Evolutionary conservation across 2,329 filamentous ascomycete species (phyloP).

Genomic region (Ceratocystis lukuohia): DNA sequence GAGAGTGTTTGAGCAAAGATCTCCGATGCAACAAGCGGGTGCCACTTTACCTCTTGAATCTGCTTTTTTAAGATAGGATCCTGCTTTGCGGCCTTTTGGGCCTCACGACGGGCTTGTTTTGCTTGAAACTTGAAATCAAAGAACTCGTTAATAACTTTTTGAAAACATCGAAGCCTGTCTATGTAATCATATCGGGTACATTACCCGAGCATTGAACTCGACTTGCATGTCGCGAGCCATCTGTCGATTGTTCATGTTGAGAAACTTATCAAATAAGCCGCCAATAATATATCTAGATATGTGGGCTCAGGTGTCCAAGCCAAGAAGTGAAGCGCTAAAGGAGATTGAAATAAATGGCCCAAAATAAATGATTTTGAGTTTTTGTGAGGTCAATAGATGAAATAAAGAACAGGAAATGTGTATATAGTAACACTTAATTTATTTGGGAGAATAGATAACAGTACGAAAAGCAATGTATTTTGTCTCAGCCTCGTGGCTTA

Average conservation of each 20-base stretch:
- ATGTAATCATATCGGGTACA: slow-evolving; percentile 9
- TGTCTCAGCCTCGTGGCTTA: slow-evolving; percentile 4
- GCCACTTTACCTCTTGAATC: slow-evolving; percentile 37
- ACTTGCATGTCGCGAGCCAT: slow-evolving; percentile 47
- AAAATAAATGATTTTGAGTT: no score
- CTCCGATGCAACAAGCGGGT: not conserved
- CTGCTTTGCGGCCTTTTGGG: slow-evolving; percentile 47
- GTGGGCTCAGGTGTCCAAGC: no score
- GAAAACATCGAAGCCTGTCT: no score
- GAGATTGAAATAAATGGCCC: no score
- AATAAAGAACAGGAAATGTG: not conserved
- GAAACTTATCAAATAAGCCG: not conserved
- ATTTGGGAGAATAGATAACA: not conserved
- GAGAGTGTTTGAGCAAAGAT: not conserved
- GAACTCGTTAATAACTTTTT: not conserved
- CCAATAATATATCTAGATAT: no score
- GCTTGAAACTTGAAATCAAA: slow-evolving; percentile 38
- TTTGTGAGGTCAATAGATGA: no score
- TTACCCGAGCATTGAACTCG: slow-evolving; percentile 47
- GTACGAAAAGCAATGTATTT: not conserved
- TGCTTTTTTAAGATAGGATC: slow-evolving; percentile 49
- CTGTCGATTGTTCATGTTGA: slow-evolving; percentile 45
- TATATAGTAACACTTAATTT: not conserved
- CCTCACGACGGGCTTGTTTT: slow-evolving; percentile 48
- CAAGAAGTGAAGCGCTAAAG: no score